phyloP scores from a whole-genome alignment of 2,329 filamentous ascomycete species.

The Ophiostoma tasmaniense region DNA sequence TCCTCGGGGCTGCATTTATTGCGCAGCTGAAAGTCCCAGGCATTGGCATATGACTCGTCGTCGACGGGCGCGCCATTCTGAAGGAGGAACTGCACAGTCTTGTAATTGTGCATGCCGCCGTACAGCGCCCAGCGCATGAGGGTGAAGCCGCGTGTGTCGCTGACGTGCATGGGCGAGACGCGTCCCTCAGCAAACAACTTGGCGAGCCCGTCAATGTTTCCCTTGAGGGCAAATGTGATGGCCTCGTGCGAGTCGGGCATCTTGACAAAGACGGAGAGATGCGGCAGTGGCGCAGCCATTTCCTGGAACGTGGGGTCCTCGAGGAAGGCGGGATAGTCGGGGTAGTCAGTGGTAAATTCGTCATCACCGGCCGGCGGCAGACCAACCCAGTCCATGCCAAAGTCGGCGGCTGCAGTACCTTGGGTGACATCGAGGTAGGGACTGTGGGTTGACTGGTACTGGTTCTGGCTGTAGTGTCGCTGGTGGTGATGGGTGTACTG shows the following conservation, averaged over 20 bases:
- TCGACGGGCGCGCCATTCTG: neutral
- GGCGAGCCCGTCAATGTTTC: neutral
- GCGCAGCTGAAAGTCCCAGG: constrained; percentile 2
- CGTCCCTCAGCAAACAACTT: neutral
- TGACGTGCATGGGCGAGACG: neutral
- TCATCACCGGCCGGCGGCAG: neutral
- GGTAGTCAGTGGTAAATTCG: neutral
- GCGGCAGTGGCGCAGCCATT: neutral
- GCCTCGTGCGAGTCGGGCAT: neutral
- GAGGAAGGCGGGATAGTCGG: neutral
- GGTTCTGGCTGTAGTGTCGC: neutral
- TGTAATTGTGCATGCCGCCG: constrained; percentile 4
- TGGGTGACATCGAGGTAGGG: neutral
- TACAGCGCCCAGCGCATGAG: constrained; percentile 1
- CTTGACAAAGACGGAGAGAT: neutral
- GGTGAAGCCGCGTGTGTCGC: neutral
- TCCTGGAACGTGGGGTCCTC: neutral
- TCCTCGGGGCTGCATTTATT: neutral
- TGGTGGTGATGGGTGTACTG: neutral
- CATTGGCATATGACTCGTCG: neutral
- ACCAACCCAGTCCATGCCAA: neutral
- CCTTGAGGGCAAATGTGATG: neutral
- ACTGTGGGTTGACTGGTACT: neutral
- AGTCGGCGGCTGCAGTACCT: neutral
- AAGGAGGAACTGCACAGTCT: neutral